Base-by-base conservation (phyloP, 768 basidiomycete species). In the Boletus sp. region DNA sequence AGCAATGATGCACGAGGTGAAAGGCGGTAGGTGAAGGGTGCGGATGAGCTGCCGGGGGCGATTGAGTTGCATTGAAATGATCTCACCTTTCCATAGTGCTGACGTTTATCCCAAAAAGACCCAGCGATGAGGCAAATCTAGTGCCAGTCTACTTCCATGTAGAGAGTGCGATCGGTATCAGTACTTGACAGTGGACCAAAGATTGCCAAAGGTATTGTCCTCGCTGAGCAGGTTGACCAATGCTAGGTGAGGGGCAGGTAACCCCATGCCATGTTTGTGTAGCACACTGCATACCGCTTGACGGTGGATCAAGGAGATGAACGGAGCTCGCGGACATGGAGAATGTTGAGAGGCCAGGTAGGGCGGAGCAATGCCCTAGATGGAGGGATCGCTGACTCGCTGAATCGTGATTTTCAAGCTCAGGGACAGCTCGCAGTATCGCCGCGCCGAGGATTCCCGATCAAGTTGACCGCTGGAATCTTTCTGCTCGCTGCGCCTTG, bases 341-440 rank as follows among this genome's bases (percentile, higher is more conserved):
- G 23, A 33, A 25, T 25, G 49, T 30, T 3, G 29, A 13, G 30
- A 41, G 27, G 14, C 44, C 9, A 17, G 19, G 43, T 37, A 17
- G 21, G 19, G 19, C 6, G 11, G 42, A 34, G 39, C 29, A 35
- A 37, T 33, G 47, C 29, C 6, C 17, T 4, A 32, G 40, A 44
- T 32, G 38, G 34, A 25, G 17, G 27, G 47, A 30, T 62, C 51
- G 55, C 52, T 51, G 53, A 63, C 19, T 62, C 51, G 55, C 52
- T 51, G 53, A 63, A 64, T 63, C 60, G 51, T 15, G 19, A 29
- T n/a, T 52, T 64, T 66, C 23, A 63, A 63, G 29, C 50, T 56
- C 63, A 47, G 57, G 57, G 64, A n/a, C 49, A 25, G 10, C 2
- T 17, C 45, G 27, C 13, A 37, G 32, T 59, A 47, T 34, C 50